Evolutionary conservation across 192 early-diverging fungal species (phyloP), one percentile per base, ranked within the genome.

Genomic region (Entomortierella beljakovae): DNA sequence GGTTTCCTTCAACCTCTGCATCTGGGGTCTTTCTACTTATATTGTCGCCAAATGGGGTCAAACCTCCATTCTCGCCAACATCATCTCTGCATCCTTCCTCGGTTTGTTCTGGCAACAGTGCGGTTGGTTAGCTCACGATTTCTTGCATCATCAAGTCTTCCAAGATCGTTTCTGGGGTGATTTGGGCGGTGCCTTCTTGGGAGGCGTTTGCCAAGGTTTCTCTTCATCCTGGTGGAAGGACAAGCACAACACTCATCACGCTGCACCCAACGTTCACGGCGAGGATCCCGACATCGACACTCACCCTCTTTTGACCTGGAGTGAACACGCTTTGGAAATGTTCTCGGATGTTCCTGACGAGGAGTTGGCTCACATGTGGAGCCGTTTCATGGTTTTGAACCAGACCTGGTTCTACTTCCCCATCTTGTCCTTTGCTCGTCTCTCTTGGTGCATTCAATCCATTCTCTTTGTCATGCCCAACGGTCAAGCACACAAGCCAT

Each of bases 221-320:
- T 93, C 91, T 61, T 89, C 93, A 11, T 73, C 84, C 16, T 94
- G 94, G 89, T 95, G 94, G 94, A 95, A 95, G 79, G 85, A 94
- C 80, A 95, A 95, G 84, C 94, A 95, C 85, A 92, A 90, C 85
- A 94, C 93, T 22, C 94, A 95, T 73, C 94, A 95, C 80, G 88
- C 87, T 6, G 85, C 87, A 9, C 91, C 94, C 66, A 95, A 95
- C 71, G 87, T 95, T 50, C 91, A 92, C 71, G 81, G 82, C 5
- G 84, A 89, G 37, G 94, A 95, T 87, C 94, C 94, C 46, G 94
- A 95, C 79, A 95, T 95, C 62, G 83, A 91, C 81, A 95, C 94
- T 13, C 85, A 92, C 71, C 94, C 94, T 32, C 81, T 92, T 34
- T 84, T 95, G 52, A 89, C 91, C 55, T 95, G 94, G 94, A 84